Evolutionary conservation across 345 rosid genomes (phyloP).

Genomic region (Moringa oleifera): DNA sequence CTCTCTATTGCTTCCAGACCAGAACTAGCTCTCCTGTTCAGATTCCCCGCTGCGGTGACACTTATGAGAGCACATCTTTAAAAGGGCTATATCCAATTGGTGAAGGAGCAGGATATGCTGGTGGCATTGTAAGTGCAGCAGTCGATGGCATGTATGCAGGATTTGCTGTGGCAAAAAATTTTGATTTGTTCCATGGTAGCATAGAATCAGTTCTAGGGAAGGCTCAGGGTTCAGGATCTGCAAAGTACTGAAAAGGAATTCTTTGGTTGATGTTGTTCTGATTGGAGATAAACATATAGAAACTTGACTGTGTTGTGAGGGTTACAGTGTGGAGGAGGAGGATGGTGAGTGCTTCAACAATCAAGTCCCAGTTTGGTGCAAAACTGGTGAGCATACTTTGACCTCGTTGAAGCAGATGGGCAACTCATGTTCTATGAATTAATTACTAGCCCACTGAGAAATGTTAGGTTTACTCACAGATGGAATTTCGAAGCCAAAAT

Average conservation of each 20-base stretch:
- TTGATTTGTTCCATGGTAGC: constrained; percentile 45
- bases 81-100: constrained; percentile 89
- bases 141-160: constrained; percentile 93
- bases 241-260: constrained; percentile 43
- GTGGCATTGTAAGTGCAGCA: constrained; percentile 98
- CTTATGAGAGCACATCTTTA: constrained; percentile 69
- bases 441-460: neutral
- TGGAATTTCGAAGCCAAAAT: neutral
- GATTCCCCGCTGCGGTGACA: constrained; percentile 59
- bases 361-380: constrained; percentile 2
- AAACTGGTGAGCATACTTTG: constrained; percentile 14
- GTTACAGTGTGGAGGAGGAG: constrained; percentile 5
- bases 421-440: neutral
- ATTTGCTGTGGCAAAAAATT: constrained; percentile 72
- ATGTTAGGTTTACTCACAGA: neutral
- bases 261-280: neutral
- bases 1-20: constrained; percentile 40
- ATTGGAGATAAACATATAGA: neutral
- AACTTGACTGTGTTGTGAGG: neutral
- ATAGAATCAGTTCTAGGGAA: constrained; percentile 66
- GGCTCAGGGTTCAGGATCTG: constrained; percentile 52
- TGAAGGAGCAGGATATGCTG: constrained; percentile 99
- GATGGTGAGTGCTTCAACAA: constrained; percentile 7
- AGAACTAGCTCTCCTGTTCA: constrained; percentile 90
- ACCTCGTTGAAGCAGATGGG: neutral